Evolutionary conservation across 2,329 filamentous ascomycete species (phyloP), one percentile per base, ranked within the genome.

Genomic region (Curvularia verruculosa): DNA sequence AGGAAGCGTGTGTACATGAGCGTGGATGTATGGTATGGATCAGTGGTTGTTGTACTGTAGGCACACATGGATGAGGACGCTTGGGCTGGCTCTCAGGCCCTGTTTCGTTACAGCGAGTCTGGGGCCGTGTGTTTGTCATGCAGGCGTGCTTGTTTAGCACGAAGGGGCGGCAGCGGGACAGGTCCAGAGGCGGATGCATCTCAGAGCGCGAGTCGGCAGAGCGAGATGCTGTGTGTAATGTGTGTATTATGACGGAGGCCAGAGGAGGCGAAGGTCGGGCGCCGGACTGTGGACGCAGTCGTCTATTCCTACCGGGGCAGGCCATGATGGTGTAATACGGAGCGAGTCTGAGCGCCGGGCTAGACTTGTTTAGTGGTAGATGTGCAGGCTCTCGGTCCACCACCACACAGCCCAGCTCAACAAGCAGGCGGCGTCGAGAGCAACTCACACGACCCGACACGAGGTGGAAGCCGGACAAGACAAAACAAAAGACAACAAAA

Each of bases 321-420:
- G 52, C 46, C 40, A 58, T 61, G 59, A 64, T 58, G 61, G 47
- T 58, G 64, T 62, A 62, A 62, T 63, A 55, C 45, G 41, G 51
- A 49, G 48, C 37, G 29, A 34, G 55, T 49, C 52, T 43, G 39
- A 29, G 43, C 46, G 40, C 26, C 23, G 29, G 21, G 24, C 58
- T 59, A 60, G 44, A 46, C 61, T 58, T 21, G 31, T 54, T 57
- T 49, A 36, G 62, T 49, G 45, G 46, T 54, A 45, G 58, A 52
- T 48, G 48, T 52, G 62, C 52, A 56, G 59, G 54, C 37, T 48
- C 36, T 23, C 53, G 49, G 41, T 26, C 44, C 52, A 61, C 54
- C n/a, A 31, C 37, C 24, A 50, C 56, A 45, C 51, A 49, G 51
- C 41, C 50, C 47, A 54, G 54, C 56, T 52, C 57, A 60, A 60